Evolutionary conservation across 1,284 basidiomycete species (phyloP).

Genomic region (Marasmius tenuissimus): DNA sequence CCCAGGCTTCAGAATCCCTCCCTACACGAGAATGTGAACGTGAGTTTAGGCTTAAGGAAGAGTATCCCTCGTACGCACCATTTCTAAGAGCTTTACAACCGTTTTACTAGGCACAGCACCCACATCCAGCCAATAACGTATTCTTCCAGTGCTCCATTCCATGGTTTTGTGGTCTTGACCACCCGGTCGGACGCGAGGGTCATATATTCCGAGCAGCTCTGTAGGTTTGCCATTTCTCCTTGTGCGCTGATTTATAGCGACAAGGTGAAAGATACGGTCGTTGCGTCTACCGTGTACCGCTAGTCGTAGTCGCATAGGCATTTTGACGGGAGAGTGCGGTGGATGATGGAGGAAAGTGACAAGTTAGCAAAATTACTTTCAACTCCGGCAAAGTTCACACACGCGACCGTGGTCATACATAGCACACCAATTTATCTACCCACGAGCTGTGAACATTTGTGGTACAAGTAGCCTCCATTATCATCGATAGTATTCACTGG

Average conservation of each 20-base stretch:
- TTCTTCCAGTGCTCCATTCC: constrained; percentile 89
- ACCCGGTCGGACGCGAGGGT: constrained; percentile 57
- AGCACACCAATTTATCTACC: no score
- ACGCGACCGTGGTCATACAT: no score
- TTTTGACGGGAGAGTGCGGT: constrained; percentile 30
- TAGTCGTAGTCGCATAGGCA: constrained; percentile 86
- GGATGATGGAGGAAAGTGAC: background rate
- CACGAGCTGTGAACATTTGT: no score
- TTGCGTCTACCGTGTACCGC: constrained; percentile 83
- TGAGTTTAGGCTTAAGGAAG: background rate
- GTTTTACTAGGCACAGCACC: constrained; percentile 84
- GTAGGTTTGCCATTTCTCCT: constrained; percentile 87
- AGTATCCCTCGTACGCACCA: constrained; percentile 45
- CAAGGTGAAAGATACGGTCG: constrained; percentile 84
- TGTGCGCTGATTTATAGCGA: constrained; percentile 78
- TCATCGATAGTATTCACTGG: no score
- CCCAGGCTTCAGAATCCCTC: constrained; percentile 44
- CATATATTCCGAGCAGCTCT: constrained; percentile 87
- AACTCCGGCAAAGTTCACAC: background rate
- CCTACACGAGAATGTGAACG: constrained; percentile 24
- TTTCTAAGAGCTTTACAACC: constrained; percentile 76
- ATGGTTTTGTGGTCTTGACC: constrained; percentile 68
- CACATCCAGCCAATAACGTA: constrained; percentile 85
- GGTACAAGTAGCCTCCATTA: no score
- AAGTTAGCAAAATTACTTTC: background rate